These are phyloP conservation scores for Amanita rimosa DNA, from an alignment of 768 basidiomycete species.

Conservation along the genomic window DNA sequence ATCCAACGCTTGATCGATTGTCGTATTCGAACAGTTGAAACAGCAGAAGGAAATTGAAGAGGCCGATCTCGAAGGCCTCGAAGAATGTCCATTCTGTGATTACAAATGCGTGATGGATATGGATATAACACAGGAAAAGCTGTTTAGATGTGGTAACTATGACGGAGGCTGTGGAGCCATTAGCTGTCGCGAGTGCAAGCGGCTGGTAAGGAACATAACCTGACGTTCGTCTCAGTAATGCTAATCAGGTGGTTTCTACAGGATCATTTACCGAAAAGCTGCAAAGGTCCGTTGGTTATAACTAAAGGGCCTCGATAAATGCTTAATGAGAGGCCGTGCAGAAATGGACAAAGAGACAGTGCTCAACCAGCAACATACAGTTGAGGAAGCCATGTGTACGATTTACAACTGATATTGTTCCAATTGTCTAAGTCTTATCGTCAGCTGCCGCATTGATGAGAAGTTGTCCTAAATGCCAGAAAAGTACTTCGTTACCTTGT, in stretches of 20 bases:
- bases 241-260: constrained; percentile 13
- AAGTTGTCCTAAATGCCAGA: constrained; percentile 78
- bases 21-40: constrained; percentile 25
- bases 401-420: constrained; percentile 2
- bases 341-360: constrained; percentile 70
- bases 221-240: not conserved
- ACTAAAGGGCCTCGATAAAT: not conserved
- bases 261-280: constrained; percentile 78
- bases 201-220: constrained; percentile 31
- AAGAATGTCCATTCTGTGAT: constrained; percentile 88
- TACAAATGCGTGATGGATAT: constrained; percentile 72
- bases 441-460: constrained; percentile 75
- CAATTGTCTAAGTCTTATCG: not conserved
- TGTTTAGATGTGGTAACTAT: constrained; percentile 45
- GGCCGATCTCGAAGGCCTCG: constrained; percentile 69
- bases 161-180: constrained; percentile 67
- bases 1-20: not conserved
- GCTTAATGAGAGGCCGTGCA: constrained; percentile 15
- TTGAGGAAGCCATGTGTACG: constrained; percentile 93
- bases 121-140: constrained; percentile 41
- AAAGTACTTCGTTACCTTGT: constrained; percentile 33
- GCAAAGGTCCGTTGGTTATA: constrained; percentile 46
- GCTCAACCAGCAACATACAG: constrained; percentile 60
- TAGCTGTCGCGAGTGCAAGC: constrained; percentile 74
- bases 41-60: constrained; percentile 72